Evolutionary conservation across 2,329 filamentous ascomycete genomes (phyloP).

Genomic region (Aspergillus glaucus): DNA sequence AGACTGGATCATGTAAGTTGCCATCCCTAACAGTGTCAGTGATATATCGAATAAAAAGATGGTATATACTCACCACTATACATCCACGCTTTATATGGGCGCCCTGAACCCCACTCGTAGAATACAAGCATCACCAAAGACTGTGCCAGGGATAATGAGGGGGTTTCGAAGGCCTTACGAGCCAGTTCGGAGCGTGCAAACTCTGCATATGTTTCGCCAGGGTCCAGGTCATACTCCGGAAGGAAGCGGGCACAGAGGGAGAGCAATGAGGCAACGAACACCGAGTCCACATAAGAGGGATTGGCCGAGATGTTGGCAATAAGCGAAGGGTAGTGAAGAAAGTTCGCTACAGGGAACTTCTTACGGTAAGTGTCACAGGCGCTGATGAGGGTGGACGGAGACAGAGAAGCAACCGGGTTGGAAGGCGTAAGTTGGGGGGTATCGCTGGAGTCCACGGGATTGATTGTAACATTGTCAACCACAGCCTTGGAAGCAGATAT

Average conservation of each 20-base stretch:
- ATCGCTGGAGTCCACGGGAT: not conserved
- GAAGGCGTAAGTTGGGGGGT: not conserved
- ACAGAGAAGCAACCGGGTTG: constrained; percentile 17
- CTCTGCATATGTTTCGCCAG: constrained; percentile 25
- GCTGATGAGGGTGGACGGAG: constrained; percentile 24
- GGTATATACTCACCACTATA: constrained; percentile 26
- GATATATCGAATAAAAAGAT: constrained; percentile 1
- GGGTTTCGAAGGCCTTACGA: constrained; percentile 25
- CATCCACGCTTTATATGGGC: constrained; percentile 34
- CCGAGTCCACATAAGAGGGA: constrained; percentile 23
- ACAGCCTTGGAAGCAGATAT: not conserved
- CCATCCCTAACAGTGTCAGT: constrained; percentile 23
- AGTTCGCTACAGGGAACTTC: constrained; percentile 32
- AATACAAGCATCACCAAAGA: constrained; percentile 31
- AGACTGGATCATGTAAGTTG: constrained; percentile 34
- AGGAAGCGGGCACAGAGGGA: constrained; percentile 31
- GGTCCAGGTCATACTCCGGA: constrained; percentile 15
- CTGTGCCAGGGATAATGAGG: constrained; percentile 30
- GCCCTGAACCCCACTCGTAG: constrained; percentile 32
- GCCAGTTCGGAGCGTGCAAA: constrained; percentile 28
- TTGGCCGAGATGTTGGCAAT: constrained; percentile 28
- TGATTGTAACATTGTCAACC: not conserved
- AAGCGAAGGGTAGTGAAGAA: constrained; percentile 31
- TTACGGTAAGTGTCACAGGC: constrained; percentile 31
- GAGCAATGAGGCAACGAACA: constrained; percentile 29